These are phyloP conservation scores for Luzula sylvatica DNA, from an alignment of 176 grass and related monocot species.

Conservation along the genomic window DNA sequence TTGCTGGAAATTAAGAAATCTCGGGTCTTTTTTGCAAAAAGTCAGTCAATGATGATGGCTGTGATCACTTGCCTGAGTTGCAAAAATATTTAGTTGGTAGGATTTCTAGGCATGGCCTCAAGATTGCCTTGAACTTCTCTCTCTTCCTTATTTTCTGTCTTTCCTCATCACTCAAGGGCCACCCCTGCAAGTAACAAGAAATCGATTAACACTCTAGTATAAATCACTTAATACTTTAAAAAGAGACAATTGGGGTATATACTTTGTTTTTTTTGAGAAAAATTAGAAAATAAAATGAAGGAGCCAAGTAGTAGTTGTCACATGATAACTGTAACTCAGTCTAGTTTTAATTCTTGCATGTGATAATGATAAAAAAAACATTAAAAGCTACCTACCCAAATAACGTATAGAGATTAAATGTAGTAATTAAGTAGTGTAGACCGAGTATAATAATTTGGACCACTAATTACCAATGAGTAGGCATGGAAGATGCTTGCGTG, in stretches of 20 bases:
- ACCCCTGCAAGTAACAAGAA: constrained; percentile 31
- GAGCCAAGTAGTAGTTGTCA: background rate
- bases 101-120: constrained; percentile 29
- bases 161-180: constrained; percentile 20
- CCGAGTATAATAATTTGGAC: constrained; percentile 19
- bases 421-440: too few relatives aligned
- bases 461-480: constrained; percentile 41
- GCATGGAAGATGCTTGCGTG: constrained; percentile 25
- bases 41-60: constrained; percentile 15
- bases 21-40: constrained; percentile 1
- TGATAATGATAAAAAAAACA: background rate
- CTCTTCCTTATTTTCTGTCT: background rate
- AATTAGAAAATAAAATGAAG: background rate
- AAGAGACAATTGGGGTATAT: background rate
- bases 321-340: background rate
- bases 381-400: background rate
- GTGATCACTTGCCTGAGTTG: constrained; percentile 21
- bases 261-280: too few relatives aligned
- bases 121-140: background rate
- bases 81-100: constrained; percentile 20
- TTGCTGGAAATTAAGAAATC: constrained; percentile 4
- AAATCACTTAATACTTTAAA: background rate
- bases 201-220: constrained; percentile 7
- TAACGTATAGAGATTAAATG: background rate
- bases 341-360: constrained; percentile 10